Evolutionary conservation across 768 basidiomycete species (phyloP).

Genomic region (Boletus barrowsii): DNA sequence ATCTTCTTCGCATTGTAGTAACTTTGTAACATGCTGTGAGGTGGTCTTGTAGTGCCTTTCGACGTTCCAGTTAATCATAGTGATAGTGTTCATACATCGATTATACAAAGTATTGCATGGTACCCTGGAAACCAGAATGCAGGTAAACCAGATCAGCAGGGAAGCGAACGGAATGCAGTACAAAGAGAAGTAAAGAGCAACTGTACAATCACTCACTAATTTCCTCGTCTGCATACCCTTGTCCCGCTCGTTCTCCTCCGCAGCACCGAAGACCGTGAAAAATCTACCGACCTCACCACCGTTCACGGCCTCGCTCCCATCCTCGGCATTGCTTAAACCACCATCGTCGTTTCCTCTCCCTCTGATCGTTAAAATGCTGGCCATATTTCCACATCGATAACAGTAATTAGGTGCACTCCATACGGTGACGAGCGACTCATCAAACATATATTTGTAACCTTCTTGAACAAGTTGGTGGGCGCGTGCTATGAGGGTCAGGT

Average conservation of each 20-base stretch:
- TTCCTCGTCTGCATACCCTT: slow-evolving; percentile 71
- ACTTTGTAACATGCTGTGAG: too few species aligned
- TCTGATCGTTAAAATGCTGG: slow-evolving; percentile 82
- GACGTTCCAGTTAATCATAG: neutral
- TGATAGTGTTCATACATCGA: slow-evolving; percentile 7
- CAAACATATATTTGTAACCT: slow-evolving; percentile 97
- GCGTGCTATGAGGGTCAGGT: slow-evolving; percentile 82
- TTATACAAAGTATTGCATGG: slow-evolving; percentile 41
- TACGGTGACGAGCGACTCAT: slow-evolving; percentile 86
- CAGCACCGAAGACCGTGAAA: slow-evolving; percentile 86
- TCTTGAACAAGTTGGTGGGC: slow-evolving; percentile 97
- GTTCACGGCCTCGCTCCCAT: neutral
- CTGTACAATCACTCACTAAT: slow-evolving; percentile 49
- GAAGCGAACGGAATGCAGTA: neutral
- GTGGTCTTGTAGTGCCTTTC: neutral
- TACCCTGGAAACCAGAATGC: slow-evolving; percentile 23
- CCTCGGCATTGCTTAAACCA: slow-evolving; percentile 7
- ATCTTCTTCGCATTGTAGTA: too few species aligned
- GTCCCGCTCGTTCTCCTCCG: slow-evolving; percentile 86
- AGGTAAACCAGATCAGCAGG: neutral
- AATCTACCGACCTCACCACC: slow-evolving; percentile 37
- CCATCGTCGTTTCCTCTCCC: slow-evolving; percentile 46
- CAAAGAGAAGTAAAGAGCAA: neutral
- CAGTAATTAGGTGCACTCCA: slow-evolving; percentile 93
- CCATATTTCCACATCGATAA: slow-evolving; percentile 84